Base-by-base conservation (phyloP, 73 alveolate genomes). In the Symbiodinium pilosum region DNA sequence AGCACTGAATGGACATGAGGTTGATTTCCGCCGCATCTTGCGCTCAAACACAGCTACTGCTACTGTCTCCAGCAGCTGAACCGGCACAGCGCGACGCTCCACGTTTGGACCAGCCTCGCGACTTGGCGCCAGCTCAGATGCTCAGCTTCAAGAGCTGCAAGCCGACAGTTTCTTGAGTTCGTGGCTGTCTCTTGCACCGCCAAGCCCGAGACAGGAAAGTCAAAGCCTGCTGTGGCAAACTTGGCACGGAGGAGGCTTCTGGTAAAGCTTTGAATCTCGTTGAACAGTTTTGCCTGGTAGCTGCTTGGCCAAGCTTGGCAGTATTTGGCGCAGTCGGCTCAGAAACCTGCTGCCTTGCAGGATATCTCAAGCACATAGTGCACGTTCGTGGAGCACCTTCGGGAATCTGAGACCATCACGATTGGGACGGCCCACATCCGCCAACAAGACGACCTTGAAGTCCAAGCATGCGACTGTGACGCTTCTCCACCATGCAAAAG, bases 391-490 rank as follows among this genome's bases (percentile, higher is more conserved):
- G n/a, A 68, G 32, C 41, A 24, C 21, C 40, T 69, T 9, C 39
- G 16, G 34, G 84, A 6, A 5, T 68, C 47, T 56, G 59, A 59
- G 94, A 32, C 64, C 42, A 44, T 28, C 18, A 64, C 95, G 86
- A 36, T 88, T 88, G 26, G 95, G 95, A 28, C 95, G 95, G 26
- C 95, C 95, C 20, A 88, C 95, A 41, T 88, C 95, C 47, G 95
- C 95, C n/a, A 88, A 16, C 43, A 88, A 47, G 11, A 41, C 83
- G 24, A 68, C 94, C 94, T 87, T 71, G 41, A 64, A 47, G 59
- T 47, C 59, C 6, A 14, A 47, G 59, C 59, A 9, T 47, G 59
- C n/a, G n/a, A n/a, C n/a, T n/a, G n/a, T n/a, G n/a, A n/a, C n/a
- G n/a, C n/a, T n/a, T n/a, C n/a, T n/a, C n/a, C n/a, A n/a, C n/a